phyloP scores from a whole-genome alignment of 345 rosid species.

The Ceriops zippeliana region DNA sequence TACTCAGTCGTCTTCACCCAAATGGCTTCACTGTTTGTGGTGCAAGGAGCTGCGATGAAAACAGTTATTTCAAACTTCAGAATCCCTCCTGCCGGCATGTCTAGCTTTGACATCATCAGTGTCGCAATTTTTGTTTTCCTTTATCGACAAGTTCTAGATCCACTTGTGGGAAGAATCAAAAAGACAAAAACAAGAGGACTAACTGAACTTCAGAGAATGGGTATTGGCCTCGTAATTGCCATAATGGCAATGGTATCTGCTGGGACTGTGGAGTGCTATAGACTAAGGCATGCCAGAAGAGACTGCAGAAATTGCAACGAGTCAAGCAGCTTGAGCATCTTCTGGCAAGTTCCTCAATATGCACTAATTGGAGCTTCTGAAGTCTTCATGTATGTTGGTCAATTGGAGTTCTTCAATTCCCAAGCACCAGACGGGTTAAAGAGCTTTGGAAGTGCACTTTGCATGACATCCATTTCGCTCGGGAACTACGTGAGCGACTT shows the following conservation, averaged over 20 bases:
- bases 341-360: slow-evolving; percentile 98
- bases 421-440: slow-evolving; percentile 94
- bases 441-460: slow-evolving; percentile 93
- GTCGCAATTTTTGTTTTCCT: slow-evolving; percentile 89
- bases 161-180: slow-evolving; percentile 47
- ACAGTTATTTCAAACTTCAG: slow-evolving; percentile 63
- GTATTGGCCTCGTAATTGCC: slow-evolving; percentile 88
- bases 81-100: slow-evolving; percentile 96
- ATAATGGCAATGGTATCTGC: slow-evolving; percentile 86
- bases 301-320: slow-evolving; percentile 75
- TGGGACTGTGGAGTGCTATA: slow-evolving; percentile 75
- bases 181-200: slow-evolving; percentile 55
- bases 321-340: slow-evolving; percentile 94
- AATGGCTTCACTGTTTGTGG: slow-evolving; percentile 98
- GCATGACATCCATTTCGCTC: slow-evolving; percentile 92
- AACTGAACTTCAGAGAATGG: slow-evolving; percentile 96
- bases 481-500: slow-evolving; percentile 99
- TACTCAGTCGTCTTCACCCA: slow-evolving; percentile 97
- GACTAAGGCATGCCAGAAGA: slow-evolving; percentile 59
- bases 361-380: slow-evolving; percentile 94
- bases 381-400: slow-evolving; percentile 98
- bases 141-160: slow-evolving; percentile 76
- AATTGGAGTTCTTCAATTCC: slow-evolving; percentile 93
- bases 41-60: slow-evolving; percentile 99
- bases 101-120: slow-evolving; percentile 90